phyloP scores from a whole-genome alignment of 495 filamentous ascomycete genomes.

The Tuber melanosporum region DNA sequence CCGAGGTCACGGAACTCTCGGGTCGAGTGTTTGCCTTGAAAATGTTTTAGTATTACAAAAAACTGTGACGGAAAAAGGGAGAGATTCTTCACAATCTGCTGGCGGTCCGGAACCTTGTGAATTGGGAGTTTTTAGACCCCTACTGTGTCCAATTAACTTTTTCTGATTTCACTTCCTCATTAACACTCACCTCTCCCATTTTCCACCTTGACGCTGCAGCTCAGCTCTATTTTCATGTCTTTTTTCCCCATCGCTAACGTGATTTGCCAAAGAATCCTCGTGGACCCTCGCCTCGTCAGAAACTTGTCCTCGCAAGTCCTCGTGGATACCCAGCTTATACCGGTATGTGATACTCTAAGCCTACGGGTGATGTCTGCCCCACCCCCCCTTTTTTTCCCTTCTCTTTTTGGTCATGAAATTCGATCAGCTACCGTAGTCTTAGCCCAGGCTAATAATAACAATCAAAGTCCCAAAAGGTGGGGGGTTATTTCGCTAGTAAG shows the following conservation, averaged over 20 bases:
- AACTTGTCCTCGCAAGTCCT: neutral
- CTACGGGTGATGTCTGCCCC: no score
- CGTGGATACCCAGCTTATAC: neutral
- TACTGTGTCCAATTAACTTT: neutral
- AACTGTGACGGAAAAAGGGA: neutral
- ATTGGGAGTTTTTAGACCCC: neutral
- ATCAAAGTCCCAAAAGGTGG: no score
- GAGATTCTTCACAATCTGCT: neutral
- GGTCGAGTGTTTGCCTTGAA: neutral
- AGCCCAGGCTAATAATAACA: no score
- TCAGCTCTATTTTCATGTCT: neutral
- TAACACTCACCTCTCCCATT: neutral
- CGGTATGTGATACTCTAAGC: no score
- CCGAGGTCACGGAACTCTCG: neutral
- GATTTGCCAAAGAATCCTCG: neutral
- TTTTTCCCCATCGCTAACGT: neutral
- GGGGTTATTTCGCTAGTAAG: no score
- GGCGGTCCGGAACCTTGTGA: neutral
- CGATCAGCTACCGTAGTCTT: no score
- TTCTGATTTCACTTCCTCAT: neutral
- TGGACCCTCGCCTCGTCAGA: neutral
- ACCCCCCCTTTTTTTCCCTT: no score
- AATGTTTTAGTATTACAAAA: neutral
- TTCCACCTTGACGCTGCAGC: neutral
- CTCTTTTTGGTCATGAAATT: no score